Conservation (phyloP, 2,329 filamentous ascomycete genomes). For the Hymenoscyphus linearis region DNA sequence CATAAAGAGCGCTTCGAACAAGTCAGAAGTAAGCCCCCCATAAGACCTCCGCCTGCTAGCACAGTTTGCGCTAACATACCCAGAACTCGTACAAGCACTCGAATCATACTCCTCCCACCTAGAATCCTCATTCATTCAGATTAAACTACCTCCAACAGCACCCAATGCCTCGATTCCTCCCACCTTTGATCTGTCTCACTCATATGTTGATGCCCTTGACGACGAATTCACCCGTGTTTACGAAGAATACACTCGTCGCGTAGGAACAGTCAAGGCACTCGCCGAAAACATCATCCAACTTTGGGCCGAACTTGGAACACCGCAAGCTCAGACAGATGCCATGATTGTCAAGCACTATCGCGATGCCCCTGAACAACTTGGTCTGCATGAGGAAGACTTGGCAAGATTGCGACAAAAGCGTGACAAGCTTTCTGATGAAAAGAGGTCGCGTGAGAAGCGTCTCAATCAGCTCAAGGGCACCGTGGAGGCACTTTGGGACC, state of each 20-base stretch:
- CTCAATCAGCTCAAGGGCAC: conserved; percentile 69
- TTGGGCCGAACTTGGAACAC: conserved; percentile 92
- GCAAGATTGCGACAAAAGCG: conserved; percentile 64
- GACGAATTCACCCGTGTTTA: conserved; percentile 91
- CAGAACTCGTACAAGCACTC: conserved; percentile 87
- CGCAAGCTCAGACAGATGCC: conserved; percentile 85
- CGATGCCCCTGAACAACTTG: conserved; percentile 88
- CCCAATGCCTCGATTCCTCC: conserved; percentile 72
- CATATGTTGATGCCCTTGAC: conserved; percentile 83
- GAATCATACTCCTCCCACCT: conserved; percentile 96
- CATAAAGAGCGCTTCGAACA: conserved; percentile 93
- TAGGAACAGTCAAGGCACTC: conserved; percentile 67
- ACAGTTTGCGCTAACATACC: conserved; percentile 14
- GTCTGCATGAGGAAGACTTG: conserved; percentile 84
- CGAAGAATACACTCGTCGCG: conserved; percentile 86
- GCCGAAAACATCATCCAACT: conserved; percentile 86
- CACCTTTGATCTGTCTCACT: conserved; percentile 85
- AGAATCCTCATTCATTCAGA: conserved; percentile 79
- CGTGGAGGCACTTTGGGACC: conserved; percentile 87
- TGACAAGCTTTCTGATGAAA: conserved; percentile 83
- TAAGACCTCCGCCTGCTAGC: background rate
- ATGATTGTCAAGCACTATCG: conserved; percentile 85
- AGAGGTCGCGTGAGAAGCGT: conserved; percentile 70
- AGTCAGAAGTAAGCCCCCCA: conserved; percentile 71
- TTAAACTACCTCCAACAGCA: conserved; percentile 77